Conservation (phyloP, 148 eudicot species). For the Rhododendron simsii region DNA sequence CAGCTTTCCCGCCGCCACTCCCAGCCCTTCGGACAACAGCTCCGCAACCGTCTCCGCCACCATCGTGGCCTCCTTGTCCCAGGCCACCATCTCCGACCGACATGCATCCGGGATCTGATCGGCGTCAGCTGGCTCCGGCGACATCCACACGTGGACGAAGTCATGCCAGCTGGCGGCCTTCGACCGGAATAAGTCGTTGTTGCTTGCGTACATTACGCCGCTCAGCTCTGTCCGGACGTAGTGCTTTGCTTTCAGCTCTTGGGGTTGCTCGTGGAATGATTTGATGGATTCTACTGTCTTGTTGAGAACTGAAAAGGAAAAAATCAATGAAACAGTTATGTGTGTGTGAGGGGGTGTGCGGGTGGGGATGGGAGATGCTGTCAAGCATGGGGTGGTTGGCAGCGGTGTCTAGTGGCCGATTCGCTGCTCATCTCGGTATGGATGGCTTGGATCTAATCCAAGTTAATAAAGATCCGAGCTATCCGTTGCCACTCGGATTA, state of each 20-base stretch:
- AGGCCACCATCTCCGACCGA: conserved; percentile 24
- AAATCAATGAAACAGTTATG: not conserved
- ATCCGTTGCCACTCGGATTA: too few relatives aligned
- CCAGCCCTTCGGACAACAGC: conserved; percentile 34
- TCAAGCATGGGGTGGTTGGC: too few relatives aligned
- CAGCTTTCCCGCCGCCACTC: conserved; percentile 12
- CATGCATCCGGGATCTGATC: not conserved
- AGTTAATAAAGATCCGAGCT: too few relatives aligned
- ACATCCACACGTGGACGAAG: not conserved
- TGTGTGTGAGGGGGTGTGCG: too few relatives aligned
- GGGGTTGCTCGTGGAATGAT: conserved; percentile 16
- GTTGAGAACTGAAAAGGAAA: not conserved
- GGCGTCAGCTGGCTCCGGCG: not conserved
- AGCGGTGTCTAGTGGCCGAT: too few relatives aligned
- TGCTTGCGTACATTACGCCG: not conserved
- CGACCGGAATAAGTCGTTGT: not conserved
- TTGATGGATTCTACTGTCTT: conserved; percentile 8
- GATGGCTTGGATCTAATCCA: too few relatives aligned
- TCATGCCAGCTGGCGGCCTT: conserved; percentile 10
- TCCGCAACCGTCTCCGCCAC: conserved; percentile 27
- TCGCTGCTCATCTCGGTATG: too few relatives aligned
- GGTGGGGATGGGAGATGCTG: too few relatives aligned
- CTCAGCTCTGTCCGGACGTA: not conserved
- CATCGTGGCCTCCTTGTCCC: conserved; percentile 28
- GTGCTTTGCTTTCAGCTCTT: conserved; percentile 9